Base-by-base conservation (phyloP, 306 rosid genomes). In the Mimosa bimucronata region DNA sequence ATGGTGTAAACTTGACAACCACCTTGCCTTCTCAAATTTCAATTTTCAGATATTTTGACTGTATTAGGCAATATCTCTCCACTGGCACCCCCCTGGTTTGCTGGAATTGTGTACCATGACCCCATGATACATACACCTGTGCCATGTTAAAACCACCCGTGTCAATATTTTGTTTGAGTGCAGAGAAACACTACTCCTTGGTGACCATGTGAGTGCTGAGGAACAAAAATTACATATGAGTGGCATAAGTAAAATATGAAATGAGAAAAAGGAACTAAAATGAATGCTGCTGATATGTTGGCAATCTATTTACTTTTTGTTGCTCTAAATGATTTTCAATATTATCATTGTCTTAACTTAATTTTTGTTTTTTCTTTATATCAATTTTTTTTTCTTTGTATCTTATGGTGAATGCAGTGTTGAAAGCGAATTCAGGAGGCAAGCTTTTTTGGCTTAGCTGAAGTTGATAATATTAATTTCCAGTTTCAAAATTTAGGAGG, bases 351-450 rank as follows among this genome's bases (percentile, higher is more conserved):
- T 77, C 50, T 31, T 77, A 72, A 13, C 14, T 13, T 46, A 3
- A 44, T 28, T 40, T 30, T 67, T 74, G 28, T 21, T 60, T 48
- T 23, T 2, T n/a, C 25, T n/a, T 25, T 28, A 9, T n/a, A n/a
- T n/a, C n/a, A n/a, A n/a, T n/a, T n/a, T n/a, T n/a, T n/a, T n/a
- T n/a, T n/a, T n/a, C n/a, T n/a, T n/a, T n/a, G n/a, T 74, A 29
- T 75, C 68, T 78, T 37, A 12, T 71, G 64, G 78, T 55, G 77
- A 52, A 66, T 78, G 84, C 86, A 92, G 94, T 92, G 71, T 80
- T 90, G 84, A 90, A 89, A 82, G 83, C 83, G 82, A 90, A 77
- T 85, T 79, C 93, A 58, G 30, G 29, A 74, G 37, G 7, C n/a
- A n/a, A n/a, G n/a, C n/a, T n/a, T n/a, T n/a, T n/a, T n/a, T n/a